Evolutionary conservation across 176 grass and related monocot species (phyloP), one percentile per base, ranked within the genome.

Genomic region (Rhynchospora breviuscula): DNA sequence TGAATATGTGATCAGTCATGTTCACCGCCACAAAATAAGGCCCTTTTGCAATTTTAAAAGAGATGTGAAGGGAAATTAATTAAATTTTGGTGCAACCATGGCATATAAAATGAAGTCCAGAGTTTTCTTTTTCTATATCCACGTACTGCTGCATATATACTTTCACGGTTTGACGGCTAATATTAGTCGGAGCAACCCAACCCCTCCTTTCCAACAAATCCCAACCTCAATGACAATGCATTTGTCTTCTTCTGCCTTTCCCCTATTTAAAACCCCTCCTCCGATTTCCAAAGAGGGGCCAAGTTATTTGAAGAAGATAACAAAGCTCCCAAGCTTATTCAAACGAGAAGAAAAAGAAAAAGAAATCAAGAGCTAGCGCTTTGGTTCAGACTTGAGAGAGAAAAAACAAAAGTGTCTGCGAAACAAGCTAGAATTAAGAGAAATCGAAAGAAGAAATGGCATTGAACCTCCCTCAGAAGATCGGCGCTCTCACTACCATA

Each of bases 391-490:
- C n/a, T 21, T 14, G 3, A 54, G 10, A 23, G 3, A 59, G 31
- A 29, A 14, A 57, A 26, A 43, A 9, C 58, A 18, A 60, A 35
- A 22, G 23, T 3, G 26, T 29, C 53, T 3, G 13, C 3, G 5
- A 13, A 67, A 10, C n/a, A 2, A 19, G 35, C 2, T 0, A 0
- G 29, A n/a, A 21, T 40, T 5, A 40, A 6, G 5, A 8, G 2
- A 46, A 25, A 44, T 13, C 9, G 17, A 23, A 82, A 33, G 43
- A 17, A 59, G 3, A 17, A 59, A 92, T 97, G 92, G 85, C 91
- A 56, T 82, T 97, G 46, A 97, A 92, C 87, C 22, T 97, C 8
- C 35, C 91, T 35, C 90, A 88, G 66, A 84, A 92, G 80, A 87
- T 88, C 61, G 90, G 90, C 25, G 78, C 84, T 23, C 86, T 84